Conservation (phyloP, 2,329 filamentous ascomycete genomes). For the Emericellopsis atlantica region DNA sequence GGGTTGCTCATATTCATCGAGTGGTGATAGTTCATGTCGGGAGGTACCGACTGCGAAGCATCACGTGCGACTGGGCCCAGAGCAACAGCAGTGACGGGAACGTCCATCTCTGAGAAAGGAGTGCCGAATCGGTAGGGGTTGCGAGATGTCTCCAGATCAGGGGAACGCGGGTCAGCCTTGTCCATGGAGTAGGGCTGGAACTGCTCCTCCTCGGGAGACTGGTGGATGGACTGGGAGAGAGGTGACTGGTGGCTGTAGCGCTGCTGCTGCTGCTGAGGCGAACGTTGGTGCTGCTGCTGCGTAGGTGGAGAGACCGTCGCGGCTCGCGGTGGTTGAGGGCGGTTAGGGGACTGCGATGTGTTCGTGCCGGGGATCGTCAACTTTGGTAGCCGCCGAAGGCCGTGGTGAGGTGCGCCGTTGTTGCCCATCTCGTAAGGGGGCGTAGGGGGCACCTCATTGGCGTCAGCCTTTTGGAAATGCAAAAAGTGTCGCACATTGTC, state of each 20-base stretch:
- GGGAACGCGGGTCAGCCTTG: constrained; percentile 34
- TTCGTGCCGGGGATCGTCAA: constrained; percentile 41
- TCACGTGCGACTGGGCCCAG: constrained; percentile 65
- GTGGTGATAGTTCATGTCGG: constrained; percentile 73
- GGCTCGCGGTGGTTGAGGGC: constrained; percentile 12
- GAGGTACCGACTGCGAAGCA: constrained; percentile 80
- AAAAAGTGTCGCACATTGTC: constrained; percentile 91
- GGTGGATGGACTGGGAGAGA: constrained; percentile 6
- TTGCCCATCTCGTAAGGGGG: constrained; percentile 57
- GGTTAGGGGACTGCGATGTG: constrained; percentile 9
- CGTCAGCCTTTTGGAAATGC: constrained; percentile 56
- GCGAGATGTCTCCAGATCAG: constrained; percentile 42
- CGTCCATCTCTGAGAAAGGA: constrained; percentile 82
- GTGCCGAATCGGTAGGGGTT: constrained; percentile 68
- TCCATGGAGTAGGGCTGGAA: constrained; percentile 42
- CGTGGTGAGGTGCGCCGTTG: constrained; percentile 33
- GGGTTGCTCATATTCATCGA: constrained; percentile 14
- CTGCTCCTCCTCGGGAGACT: constrained; percentile 10
- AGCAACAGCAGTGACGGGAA: constrained; percentile 64
- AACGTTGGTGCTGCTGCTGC: constrained; percentile 8
- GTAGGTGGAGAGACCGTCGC: constrained; percentile 14
- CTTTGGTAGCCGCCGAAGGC: constrained; percentile 47
- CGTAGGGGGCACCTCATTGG: constrained; percentile 50
- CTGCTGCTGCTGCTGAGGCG: neutral
- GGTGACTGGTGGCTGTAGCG: constrained; percentile 5